These are phyloP conservation scores for Wallacemonas rigidus DNA, from an alignment of 208 protist species.

Conservation along the genomic window DNA sequence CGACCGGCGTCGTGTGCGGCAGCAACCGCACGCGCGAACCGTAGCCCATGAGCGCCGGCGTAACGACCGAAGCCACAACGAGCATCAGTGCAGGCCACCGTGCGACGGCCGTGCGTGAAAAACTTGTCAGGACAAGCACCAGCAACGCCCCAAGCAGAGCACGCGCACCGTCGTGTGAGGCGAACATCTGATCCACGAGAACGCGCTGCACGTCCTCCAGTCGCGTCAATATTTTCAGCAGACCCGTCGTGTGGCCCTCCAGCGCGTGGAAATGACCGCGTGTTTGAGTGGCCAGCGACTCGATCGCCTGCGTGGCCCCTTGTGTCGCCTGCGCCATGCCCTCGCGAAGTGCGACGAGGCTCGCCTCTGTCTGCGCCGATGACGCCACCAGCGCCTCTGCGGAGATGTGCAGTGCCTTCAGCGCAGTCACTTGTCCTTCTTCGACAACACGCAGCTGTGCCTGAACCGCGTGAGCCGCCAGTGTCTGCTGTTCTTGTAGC, in stretches of 20 bases:
- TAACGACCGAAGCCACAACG: slow-evolving; percentile 26
- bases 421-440: slow-evolving; percentile 35
- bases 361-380: slow-evolving; percentile 26
- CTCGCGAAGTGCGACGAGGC: slow-evolving; percentile 27
- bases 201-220: slow-evolving; percentile 50
- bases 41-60: slow-evolving; percentile 37
- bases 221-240: slow-evolving; percentile 47
- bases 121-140: slow-evolving; percentile 43
- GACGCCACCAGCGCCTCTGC: slow-evolving; percentile 13
- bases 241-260: slow-evolving; percentile 49
- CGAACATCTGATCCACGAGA: slow-evolving; percentile 35
- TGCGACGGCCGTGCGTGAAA: slow-evolving; percentile 47
- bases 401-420: slow-evolving; percentile 31
- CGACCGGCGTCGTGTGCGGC: slow-evolving; percentile 13
- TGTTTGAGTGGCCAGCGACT: slow-evolving; percentile 33
- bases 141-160: slow-evolving; percentile 19
- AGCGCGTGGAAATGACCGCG: slow-evolving; percentile 41
- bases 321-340: slow-evolving; percentile 31
- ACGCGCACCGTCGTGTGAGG: slow-evolving; percentile 26
- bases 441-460: slow-evolving; percentile 39
- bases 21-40: background rate
- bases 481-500: slow-evolving; percentile 38
- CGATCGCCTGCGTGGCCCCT: slow-evolving; percentile 32
- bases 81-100: slow-evolving; percentile 52
- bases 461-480: slow-evolving; percentile 30